phyloP scores from a whole-genome alignment of 2,329 filamentous ascomycete genomes.

The Penicillium sp. region DNA sequence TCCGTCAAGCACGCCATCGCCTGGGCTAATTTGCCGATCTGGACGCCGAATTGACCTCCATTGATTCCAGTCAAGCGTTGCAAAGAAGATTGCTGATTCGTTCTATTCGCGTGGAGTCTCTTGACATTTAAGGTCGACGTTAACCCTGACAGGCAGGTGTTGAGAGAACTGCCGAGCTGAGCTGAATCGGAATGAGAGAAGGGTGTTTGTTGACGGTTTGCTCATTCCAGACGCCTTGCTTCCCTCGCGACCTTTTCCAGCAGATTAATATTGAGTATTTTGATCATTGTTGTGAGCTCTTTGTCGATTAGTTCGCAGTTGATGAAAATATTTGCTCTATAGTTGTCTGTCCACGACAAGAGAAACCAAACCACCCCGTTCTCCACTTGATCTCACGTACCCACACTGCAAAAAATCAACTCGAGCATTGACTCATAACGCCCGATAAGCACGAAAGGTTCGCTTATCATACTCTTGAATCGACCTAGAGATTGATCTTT shows the following conservation, averaged over 20 bases:
- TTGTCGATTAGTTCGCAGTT: not conserved
- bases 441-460: not conserved
- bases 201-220: not conserved
- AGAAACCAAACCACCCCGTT: not conserved
- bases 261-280: too few species aligned
- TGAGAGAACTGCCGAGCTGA: constrained; percentile 1
- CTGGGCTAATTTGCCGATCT: not conserved
- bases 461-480: not conserved
- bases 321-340: not conserved
- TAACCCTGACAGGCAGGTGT: not conserved
- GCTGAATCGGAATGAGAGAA: not conserved
- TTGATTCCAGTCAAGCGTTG: constrained; percentile 2
- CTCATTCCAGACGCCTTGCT: not conserved
- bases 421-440: not conserved
- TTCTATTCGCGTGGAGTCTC: not conserved
- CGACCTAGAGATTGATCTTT: not conserved
- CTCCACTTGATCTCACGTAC: not conserved
- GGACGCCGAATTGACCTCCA: not conserved
- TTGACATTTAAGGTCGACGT: not conserved
- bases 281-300: too few species aligned
- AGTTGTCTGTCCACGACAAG: not conserved
- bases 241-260: too few species aligned
- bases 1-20: constrained; percentile 4
- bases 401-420: not conserved
- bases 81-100: not conserved